Evolutionary conservation across 1,284 basidiomycete genomes (phyloP), one percentile per base, ranked within the genome.

Genomic region (Rhizoctonia solani): DNA sequence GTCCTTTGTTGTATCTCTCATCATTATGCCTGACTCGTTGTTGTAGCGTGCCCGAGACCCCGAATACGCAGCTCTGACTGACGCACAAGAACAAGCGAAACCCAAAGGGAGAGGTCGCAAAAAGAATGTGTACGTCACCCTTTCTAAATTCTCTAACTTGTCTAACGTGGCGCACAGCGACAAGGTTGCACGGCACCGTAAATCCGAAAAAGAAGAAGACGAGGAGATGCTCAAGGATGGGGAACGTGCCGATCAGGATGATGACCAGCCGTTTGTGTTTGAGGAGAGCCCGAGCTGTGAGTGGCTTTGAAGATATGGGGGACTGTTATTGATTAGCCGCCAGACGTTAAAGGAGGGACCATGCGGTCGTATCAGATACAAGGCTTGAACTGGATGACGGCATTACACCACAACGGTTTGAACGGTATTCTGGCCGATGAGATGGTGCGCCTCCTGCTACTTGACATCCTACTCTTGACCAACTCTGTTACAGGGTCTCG

Each of bases 131-230:
- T 92, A 77, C 67, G 88, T 82, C 29, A 27, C 3, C 5, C 42
- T 13, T 25, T 37, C n/a, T 52, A 49, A 16, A 32, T 29, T 74
- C 19, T 68, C 32, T 16, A 16, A 4, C 34, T 39, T 32, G 69
- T 9, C 23, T 39, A 32, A 34, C 4, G n/a, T 21, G 56, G 53
- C 70, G 72, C 59, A 68, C 69, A 89, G 86, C 56, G 87, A 89
- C 72, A 88, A 88, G 68, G 91, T 82, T 69, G 83, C 90, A 61
- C 87, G 94, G 42, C 92, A 95, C 74, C 87, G 96, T 66, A 98
- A 96, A 79, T 95, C 93, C 0, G 96, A 99, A 77, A 98, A 98
- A 78, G 96, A 98, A 75, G 96, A 98, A 76, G 96, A 98, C 70
- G 95, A 98, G 73, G 95, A 98, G 77, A 74, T 98, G 74, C 79